Conservation (phyloP, 768 basidiomycete species). For the Rhizopogon sp. region DNA sequence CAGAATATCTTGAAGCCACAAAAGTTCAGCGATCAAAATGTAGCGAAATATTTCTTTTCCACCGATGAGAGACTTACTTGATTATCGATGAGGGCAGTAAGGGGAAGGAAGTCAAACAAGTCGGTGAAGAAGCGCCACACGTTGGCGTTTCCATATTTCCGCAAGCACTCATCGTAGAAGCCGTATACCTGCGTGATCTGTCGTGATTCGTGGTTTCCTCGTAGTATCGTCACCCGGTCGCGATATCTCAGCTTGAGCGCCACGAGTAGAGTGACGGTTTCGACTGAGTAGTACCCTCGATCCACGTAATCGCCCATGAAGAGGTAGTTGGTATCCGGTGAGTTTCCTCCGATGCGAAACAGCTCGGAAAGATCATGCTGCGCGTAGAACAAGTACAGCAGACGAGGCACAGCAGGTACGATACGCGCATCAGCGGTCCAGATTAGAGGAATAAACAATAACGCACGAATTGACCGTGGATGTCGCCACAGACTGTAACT, state of each 20-base stretch:
- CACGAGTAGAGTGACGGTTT: slow-evolving; percentile 96
- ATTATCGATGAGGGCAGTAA: slow-evolving; percentile 97
- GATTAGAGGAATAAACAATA: slow-evolving; percentile 15
- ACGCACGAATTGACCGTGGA: slow-evolving; percentile 99
- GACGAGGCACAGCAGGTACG: neutral
- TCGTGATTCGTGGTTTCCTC: slow-evolving; percentile 97
- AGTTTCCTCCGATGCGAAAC: slow-evolving; percentile 97
- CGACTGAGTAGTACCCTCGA: slow-evolving; percentile 98
- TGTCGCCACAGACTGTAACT: slow-evolving; percentile 99
- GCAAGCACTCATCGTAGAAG: slow-evolving; percentile 98
- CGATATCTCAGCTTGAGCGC: slow-evolving; percentile 97
- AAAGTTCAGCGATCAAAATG: slow-evolving; percentile 1
- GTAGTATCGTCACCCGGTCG: slow-evolving; percentile 94
- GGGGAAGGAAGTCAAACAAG: slow-evolving; percentile 94
- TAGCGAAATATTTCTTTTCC: neutral
- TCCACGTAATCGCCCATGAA: slow-evolving; percentile 99
- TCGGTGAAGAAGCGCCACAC: slow-evolving; percentile 99
- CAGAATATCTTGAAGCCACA: slow-evolving; percentile 81
- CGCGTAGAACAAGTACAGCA: slow-evolving; percentile 10
- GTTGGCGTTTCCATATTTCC: slow-evolving; percentile 99
- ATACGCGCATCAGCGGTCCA: slow-evolving; percentile 15
- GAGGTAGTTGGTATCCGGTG: slow-evolving; percentile 98
- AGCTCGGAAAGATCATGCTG: slow-evolving; percentile 99
- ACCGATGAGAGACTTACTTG: slow-evolving; percentile 63
- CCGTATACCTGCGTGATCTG: slow-evolving; percentile 99